Evolutionary conservation across 139 green algal species (phyloP).

Genomic region (Spirogloea muscicola): DNA sequence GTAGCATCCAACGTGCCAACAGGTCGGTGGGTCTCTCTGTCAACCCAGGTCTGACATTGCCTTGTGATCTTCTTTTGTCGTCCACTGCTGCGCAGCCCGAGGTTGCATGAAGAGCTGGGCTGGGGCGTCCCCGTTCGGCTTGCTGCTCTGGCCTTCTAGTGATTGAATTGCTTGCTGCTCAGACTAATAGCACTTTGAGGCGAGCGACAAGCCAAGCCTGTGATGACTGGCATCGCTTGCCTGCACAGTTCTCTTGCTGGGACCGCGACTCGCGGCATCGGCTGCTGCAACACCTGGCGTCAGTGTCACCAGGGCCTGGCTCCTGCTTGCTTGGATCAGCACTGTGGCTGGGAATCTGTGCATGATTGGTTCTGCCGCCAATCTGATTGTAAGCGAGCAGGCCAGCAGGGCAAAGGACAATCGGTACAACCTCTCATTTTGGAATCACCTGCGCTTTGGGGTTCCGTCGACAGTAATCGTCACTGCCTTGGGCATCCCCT

Average conservation of each 20-base stretch:
- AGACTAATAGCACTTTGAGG: neutral
- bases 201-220: neutral
- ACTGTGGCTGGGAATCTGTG: slow-evolving; percentile 21
- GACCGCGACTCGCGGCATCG: slow-evolving; percentile 7
- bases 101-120: too few species aligned
- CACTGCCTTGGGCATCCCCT: neutral
- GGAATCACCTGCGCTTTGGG: slow-evolving; percentile 19
- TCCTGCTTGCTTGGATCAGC: slow-evolving; percentile 15
- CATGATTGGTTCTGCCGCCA: slow-evolving; percentile 21
- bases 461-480: slow-evolving; percentile 20
- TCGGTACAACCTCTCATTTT: slow-evolving; percentile 8
- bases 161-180: slow-evolving; percentile 1
- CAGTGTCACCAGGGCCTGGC: slow-evolving; percentile 4
- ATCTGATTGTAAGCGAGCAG: slow-evolving; percentile 25
- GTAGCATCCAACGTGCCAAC: slow-evolving; percentile 21
- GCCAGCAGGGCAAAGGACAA: neutral
- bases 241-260: slow-evolving; percentile 15
- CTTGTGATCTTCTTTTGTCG: neutral
- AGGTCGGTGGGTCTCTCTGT: neutral
- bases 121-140: too few species aligned
- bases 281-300: slow-evolving; percentile 13
- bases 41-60: neutral
- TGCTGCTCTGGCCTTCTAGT: neutral
- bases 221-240: neutral
- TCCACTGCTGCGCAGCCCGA: neutral